A percentile compares a stretch with the other conserved stretches of the same genome.
Evolutionary conservation across 331 rosid species (phyloP).

Genomic region (Saraca asoca): DNA sequence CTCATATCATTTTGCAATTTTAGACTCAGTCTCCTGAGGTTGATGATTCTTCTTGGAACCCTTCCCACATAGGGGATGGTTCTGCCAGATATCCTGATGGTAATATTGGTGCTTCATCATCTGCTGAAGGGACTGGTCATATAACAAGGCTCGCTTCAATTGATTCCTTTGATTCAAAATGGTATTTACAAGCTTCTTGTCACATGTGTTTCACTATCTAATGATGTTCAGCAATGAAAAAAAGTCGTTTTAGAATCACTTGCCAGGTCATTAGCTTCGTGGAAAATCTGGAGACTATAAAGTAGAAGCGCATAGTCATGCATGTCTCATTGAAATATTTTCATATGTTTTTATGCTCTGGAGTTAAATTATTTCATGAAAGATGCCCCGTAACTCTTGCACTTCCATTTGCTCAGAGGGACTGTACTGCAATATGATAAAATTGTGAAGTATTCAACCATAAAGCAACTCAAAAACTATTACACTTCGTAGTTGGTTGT

Average conservation of each 20-base stretch:
- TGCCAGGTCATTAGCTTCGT: slow-evolving; percentile 10
- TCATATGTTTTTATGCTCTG: slow-evolving; percentile 15
- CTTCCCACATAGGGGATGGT: slow-evolving; percentile 77
- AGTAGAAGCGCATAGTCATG: slow-evolving; percentile 3
- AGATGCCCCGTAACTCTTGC: slow-evolving; percentile 8
- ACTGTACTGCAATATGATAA: background rate
- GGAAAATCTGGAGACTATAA: background rate
- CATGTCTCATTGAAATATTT: slow-evolving; percentile 25
- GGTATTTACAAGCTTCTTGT: slow-evolving; percentile 51
- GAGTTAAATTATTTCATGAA: slow-evolving; percentile 8
- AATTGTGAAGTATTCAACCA: background rate
- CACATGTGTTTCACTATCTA: slow-evolving; percentile 8
- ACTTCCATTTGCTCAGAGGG: background rate
- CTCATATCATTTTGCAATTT: slow-evolving; percentile 14
- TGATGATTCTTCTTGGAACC: slow-evolving; percentile 78
- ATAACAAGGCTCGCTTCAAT: slow-evolving; percentile 92
- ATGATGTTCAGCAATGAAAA: slow-evolving; percentile 21
- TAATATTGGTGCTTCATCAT: slow-evolving; percentile 55
- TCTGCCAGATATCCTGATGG: slow-evolving; percentile 58
- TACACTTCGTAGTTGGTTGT: background rate
- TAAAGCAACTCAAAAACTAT: background rate
- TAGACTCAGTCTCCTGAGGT: slow-evolving; percentile 56
- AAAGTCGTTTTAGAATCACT: background rate
- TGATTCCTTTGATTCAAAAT: slow-evolving; percentile 96
- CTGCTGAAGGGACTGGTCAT: slow-evolving; percentile 63